Conservation (phyloP, 176 grass and related monocot genomes). For the Oropetium thomaeum region DNA sequence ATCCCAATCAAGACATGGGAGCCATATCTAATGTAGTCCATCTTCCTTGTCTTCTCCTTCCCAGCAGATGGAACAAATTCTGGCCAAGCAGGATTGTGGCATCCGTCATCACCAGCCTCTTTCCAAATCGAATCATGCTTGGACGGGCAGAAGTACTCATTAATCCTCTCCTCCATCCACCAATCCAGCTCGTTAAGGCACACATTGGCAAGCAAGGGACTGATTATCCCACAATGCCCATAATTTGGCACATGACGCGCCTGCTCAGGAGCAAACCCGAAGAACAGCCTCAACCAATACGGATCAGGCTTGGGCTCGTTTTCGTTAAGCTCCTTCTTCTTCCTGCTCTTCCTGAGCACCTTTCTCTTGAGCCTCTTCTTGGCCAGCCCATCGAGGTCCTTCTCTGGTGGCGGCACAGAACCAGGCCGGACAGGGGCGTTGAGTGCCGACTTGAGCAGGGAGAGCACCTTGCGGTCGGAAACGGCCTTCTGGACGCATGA, state of each 20-base stretch:
- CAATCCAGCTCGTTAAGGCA: conserved; percentile 80
- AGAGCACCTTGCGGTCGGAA: conserved; percentile 70
- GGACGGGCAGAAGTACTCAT: conserved; percentile 67
- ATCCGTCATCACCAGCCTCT: conserved; percentile 54
- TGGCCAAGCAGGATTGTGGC: conserved; percentile 93
- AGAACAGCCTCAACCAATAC: conserved; percentile 88
- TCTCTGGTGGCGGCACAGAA: conserved; percentile 27
- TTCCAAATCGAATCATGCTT: conserved; percentile 84
- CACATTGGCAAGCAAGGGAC: conserved; percentile 82
- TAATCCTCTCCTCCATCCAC: conserved; percentile 84
- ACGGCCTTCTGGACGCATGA: conserved; percentile 52
- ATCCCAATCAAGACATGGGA: conserved; percentile 85
- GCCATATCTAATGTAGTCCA: conserved; percentile 84
- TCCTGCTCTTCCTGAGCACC: conserved; percentile 73
- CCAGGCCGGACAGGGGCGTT: conserved; percentile 47
- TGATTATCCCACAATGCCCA: conserved; percentile 82
- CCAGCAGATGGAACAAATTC: conserved; percentile 79
- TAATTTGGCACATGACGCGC: conserved; percentile 50
- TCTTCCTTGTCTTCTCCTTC: conserved; percentile 71
- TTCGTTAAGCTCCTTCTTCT: conserved; percentile 91
- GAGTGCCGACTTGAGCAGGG: conserved; percentile 74
- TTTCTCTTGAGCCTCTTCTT: conserved; percentile 95
- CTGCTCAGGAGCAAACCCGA: conserved; percentile 71
- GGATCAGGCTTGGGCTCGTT: conserved; percentile 84
- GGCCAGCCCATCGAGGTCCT: conserved; percentile 47